Evolutionary conservation across 2,329 filamentous ascomycete species (phyloP).

Genomic region (Cercospora brassicicola): DNA sequence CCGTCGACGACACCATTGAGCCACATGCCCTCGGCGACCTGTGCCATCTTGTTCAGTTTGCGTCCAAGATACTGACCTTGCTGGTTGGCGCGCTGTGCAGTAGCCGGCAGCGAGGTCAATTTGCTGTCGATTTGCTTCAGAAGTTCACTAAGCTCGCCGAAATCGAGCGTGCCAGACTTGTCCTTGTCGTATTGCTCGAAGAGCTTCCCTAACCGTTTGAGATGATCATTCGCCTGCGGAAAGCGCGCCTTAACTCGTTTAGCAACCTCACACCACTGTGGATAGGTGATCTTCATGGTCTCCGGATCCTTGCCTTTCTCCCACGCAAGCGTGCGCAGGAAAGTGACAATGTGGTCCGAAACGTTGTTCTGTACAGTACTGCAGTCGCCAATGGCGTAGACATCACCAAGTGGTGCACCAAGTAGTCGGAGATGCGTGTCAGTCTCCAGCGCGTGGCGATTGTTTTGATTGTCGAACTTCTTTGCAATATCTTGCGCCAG

Average conservation of each 20-base stretch:
- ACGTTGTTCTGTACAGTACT: constrained; percentile 97
- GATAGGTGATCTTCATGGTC: constrained; percentile 80
- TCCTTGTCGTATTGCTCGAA: constrained; percentile 93
- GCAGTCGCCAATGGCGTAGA: constrained; percentile 96
- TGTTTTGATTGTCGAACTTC: constrained; percentile 78
- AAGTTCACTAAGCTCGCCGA: constrained; percentile 84
- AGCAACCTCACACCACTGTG: constrained; percentile 84
- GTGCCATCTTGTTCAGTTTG: constrained; percentile 90
- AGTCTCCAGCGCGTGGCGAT: constrained; percentile 88
- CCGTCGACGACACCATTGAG: constrained; percentile 83
- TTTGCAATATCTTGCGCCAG: constrained; percentile 74
- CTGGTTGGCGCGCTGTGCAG: constrained; percentile 93
- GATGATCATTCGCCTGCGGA: constrained; percentile 82
- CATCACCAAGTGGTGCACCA: constrained; percentile 85
- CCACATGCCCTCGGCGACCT: constrained; percentile 69
- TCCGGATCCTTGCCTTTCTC: constrained; percentile 89
- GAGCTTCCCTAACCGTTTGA: constrained; percentile 84
- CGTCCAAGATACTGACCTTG: constrained; percentile 89
- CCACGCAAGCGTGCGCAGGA: constrained; percentile 85
- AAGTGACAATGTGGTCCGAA: constrained; percentile 84
- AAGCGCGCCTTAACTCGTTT: constrained; percentile 82
- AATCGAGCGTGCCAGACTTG: constrained; percentile 88
- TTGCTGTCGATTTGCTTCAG: constrained; percentile 91
- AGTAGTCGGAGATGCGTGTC: constrained; percentile 88
- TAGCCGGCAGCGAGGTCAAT: constrained; percentile 89